A percentile compares a stretch with the other conserved stretches of the same genome.
phyloP scores from a whole-genome alignment of 495 filamentous ascomycete species.

The Aspergillus cavernicola region DNA sequence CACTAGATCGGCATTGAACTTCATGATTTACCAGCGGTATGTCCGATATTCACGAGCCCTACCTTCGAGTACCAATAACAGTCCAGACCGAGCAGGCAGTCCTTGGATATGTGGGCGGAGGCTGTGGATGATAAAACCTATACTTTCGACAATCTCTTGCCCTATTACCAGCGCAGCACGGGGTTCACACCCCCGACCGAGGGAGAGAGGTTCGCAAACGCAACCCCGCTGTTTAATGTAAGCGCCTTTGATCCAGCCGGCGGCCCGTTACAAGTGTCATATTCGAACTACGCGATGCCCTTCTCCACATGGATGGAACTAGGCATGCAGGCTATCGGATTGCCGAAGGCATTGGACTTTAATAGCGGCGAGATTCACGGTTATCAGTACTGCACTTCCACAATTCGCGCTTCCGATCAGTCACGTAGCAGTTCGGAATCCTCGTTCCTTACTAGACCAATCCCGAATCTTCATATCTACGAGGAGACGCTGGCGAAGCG shows the following conservation, averaged over 20 bases:
- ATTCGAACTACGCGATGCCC: conserved; percentile 43
- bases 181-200: conserved; percentile 51
- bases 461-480: conserved; percentile 26
- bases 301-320: conserved; percentile 40
- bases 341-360: conserved; percentile 32
- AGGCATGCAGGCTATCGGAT: conserved; percentile 38
- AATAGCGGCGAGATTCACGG: conserved; percentile 41
- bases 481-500: conserved; percentile 33
- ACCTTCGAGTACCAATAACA: background rate
- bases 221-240: conserved; percentile 41
- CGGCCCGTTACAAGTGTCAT: conserved; percentile 50
- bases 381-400: conserved; percentile 34
- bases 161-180: conserved; percentile 51
- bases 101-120: conserved; percentile 54
- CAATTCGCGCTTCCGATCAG: conserved; percentile 32
- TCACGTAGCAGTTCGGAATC: conserved; percentile 40
- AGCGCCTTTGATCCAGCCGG: conserved; percentile 25
- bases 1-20: conserved; percentile 29
- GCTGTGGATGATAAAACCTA: conserved; percentile 53
- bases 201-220: conserved; percentile 32
- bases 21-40: conserved; percentile 38
- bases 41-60: background rate
- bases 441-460: conserved; percentile 20
- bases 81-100: conserved; percentile 32
- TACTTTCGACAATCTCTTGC: conserved; percentile 47